phyloP scores from a whole-genome alignment of 768 basidiomycete species.

The Suillus subalutaceus region DNA sequence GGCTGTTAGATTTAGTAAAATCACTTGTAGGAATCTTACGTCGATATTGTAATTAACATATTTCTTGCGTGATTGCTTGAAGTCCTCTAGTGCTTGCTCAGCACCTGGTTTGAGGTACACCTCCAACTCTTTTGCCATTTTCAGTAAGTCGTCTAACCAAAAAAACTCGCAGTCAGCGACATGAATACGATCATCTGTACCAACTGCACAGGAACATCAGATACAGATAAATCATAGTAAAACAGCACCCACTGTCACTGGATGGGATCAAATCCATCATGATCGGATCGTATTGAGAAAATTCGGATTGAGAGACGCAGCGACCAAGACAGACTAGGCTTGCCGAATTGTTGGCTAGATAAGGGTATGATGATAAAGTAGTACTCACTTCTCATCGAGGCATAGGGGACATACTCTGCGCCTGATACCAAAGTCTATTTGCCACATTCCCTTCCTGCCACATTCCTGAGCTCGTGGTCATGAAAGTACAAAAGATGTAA shows the following conservation, averaged over 20 bases:
- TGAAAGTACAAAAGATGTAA: background rate
- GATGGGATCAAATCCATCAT: slow-evolving; percentile 36
- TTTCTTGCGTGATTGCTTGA: slow-evolving; percentile 21
- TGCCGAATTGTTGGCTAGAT: slow-evolving; percentile 23
- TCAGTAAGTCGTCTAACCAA: slow-evolving; percentile 35
- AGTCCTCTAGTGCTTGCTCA: slow-evolving; percentile 27
- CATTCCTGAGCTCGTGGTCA: slow-evolving; percentile 15
- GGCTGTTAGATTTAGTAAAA: background rate
- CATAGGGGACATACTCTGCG: slow-evolving; percentile 19
- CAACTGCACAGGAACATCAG: slow-evolving; percentile 23
- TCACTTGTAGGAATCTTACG: background rate
- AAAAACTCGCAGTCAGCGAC: slow-evolving; percentile 30
- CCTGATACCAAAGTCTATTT: slow-evolving; percentile 21
- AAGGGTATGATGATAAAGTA: background rate
- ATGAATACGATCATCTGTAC: slow-evolving; percentile 29
- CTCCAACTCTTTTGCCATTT: slow-evolving; percentile 23
- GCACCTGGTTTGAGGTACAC: slow-evolving; percentile 25
- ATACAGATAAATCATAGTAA: background rate
- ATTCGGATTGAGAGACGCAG: too few relatives aligned
- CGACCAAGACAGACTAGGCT: slow-evolving; percentile 13
- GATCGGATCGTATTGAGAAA: slow-evolving; percentile 26
- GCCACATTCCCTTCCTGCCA: slow-evolving; percentile 14
- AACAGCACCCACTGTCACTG: slow-evolving; percentile 30
- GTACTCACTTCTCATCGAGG: slow-evolving; percentile 18
- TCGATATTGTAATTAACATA: slow-evolving; percentile 6